Percentiles rank a stretch among this genome's conserved stretches.
These are phyloP conservation scores for Corymbia citriodora DNA, from an alignment of 441 rosid genomes.

Conservation along the genomic window DNA sequence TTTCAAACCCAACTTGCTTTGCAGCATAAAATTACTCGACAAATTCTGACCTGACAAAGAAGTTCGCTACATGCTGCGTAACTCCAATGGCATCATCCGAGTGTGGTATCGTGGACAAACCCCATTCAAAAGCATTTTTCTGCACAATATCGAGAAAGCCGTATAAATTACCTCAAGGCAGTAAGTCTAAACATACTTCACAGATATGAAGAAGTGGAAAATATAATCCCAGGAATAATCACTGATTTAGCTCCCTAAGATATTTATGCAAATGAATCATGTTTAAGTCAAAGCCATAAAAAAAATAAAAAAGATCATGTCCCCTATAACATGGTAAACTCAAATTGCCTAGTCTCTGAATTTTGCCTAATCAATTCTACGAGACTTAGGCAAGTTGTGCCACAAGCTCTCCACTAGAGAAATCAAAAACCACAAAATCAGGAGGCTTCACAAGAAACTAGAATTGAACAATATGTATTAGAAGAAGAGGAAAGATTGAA, in stretches of 20 bases:
- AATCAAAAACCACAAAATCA: not conserved
- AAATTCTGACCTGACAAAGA: slow-evolving; percentile 57
- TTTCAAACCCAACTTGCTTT: not conserved
- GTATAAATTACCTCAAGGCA: not conserved
- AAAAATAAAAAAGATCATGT: not conserved
- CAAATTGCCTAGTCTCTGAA: not conserved
- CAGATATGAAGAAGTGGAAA: not conserved
- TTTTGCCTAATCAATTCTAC: not conserved
- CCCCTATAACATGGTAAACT: not conserved
- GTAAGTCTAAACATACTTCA: not conserved
- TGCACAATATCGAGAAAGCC: slow-evolving; percentile 18
- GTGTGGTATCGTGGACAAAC: slow-evolving; percentile 67
- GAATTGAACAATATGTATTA: not conserved
- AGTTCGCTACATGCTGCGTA: slow-evolving; percentile 77
- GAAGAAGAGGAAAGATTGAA: not conserved
- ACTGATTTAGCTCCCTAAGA: not conserved
- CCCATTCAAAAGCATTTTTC: slow-evolving; percentile 98
- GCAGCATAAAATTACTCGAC: not conserved
- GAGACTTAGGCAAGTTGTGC: not conserved
- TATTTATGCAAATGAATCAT: not conserved
- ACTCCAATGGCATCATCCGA: slow-evolving; percentile 86
- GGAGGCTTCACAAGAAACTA: not conserved
- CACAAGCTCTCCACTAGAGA: not conserved
- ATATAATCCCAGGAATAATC: not conserved
- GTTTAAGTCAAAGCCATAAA: not conserved